phyloP scores from a whole-genome alignment of 2,329 filamentous ascomycete genomes.

The Scopulariopsis brevicaulis region DNA sequence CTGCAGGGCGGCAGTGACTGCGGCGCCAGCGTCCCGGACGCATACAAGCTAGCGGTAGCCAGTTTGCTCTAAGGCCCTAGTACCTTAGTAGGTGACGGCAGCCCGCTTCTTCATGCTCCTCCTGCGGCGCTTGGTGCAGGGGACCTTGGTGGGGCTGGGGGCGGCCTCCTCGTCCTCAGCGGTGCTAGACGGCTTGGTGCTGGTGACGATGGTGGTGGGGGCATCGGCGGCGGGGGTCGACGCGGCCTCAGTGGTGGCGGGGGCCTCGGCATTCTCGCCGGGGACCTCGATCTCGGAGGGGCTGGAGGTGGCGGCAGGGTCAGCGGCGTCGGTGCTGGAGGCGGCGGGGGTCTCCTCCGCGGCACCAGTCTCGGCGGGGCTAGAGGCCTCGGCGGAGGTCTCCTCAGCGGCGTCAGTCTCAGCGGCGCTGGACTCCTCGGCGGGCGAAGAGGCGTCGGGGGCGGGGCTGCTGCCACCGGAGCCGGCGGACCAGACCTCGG shows the following conservation, averaged over 20 bases:
- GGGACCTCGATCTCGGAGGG: not conserved
- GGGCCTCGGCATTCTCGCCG: not conserved
- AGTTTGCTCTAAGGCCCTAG: not conserved
- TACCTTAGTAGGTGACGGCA: not conserved
- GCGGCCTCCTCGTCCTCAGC: not conserved
- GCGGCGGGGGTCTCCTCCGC: not conserved
- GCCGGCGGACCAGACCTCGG: constrained; percentile 15
- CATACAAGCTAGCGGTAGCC: too few species aligned
- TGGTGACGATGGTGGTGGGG: not conserved
- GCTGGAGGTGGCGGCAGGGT: not conserved
- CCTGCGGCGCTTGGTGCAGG: not conserved
- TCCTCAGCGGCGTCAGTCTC: constrained; percentile 6
- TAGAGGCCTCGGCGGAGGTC: not conserved
- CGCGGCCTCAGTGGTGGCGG: not conserved
- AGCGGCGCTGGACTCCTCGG: constrained; percentile 4
- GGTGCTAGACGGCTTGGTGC: not conserved
- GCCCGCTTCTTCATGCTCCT: not conserved
- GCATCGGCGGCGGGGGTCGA: too few species aligned
- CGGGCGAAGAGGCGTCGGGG: constrained; percentile 1
- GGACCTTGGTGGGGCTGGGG: not conserved
- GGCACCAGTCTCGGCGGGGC: not conserved
- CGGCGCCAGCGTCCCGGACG: too few species aligned
- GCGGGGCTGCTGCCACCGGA: constrained; percentile 4
- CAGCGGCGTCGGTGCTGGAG: not conserved
- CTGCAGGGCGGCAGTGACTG: too few species aligned